Conservation (phyloP, 345 rosid species). For the Lenwebbia sp. region DNA sequence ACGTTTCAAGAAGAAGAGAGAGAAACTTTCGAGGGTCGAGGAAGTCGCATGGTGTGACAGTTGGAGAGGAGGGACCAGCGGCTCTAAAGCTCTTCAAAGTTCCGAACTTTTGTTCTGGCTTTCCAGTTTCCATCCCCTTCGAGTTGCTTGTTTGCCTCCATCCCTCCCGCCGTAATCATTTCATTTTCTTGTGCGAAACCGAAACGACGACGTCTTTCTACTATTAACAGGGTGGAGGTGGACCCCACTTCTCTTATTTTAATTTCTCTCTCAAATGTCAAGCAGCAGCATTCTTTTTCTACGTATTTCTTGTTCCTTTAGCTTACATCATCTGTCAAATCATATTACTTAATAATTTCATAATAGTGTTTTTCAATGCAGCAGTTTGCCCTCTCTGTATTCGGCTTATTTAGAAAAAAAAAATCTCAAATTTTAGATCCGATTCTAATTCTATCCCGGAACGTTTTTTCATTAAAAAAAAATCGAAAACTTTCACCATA, state of each 20-base stretch:
- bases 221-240: background rate
- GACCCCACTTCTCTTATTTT: background rate
- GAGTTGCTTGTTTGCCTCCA: background rate
- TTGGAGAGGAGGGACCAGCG: background rate
- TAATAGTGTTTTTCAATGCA: background rate
- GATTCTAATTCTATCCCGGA: no score
- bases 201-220: background rate
- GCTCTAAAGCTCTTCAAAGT: background rate
- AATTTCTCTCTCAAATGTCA: background rate
- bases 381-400: background rate
- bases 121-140: conserved; percentile 10
- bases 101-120: background rate
- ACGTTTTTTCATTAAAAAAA: no score
- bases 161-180: conserved; percentile 29
- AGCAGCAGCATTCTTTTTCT: background rate
- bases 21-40: conserved; percentile 3
- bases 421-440: no score
- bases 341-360: background rate
- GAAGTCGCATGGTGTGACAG: conserved; percentile 12
- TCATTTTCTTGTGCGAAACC: background rate
- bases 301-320: background rate
- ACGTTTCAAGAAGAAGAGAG: background rate
- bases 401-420: no score
- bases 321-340: background rate
- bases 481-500: no score